Evolutionary conservation across 31 red algal species (phyloP).

Genomic region (Porphyra umbilicalis): DNA sequence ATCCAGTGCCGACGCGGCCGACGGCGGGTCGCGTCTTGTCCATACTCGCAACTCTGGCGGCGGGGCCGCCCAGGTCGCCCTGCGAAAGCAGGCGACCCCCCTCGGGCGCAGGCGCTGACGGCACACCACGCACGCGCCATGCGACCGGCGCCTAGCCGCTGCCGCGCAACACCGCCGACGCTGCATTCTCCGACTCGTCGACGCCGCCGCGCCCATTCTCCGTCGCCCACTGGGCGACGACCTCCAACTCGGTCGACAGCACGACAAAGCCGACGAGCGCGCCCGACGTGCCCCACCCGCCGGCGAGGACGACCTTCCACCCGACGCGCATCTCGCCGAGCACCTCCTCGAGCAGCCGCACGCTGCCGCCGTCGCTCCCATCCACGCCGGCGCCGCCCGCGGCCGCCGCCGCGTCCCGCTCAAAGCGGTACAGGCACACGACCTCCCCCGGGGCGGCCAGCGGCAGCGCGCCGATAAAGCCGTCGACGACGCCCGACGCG

Average conservation of each 20-base stretch:
- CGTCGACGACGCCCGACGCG: not conserved
- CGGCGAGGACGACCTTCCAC: not conserved
- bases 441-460: not conserved
- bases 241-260: not conserved
- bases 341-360: not conserved
- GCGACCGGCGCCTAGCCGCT: not conserved
- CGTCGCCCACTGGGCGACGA: not conserved
- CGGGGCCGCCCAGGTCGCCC: too few relatives aligned
- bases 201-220: not conserved
- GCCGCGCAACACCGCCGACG: not conserved
- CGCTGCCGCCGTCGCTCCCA: not conserved
- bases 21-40: too few relatives aligned
- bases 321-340: not conserved
- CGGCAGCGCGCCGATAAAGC: not conserved
- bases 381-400: not conserved
- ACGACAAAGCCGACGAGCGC: not conserved
- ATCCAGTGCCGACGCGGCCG: too few relatives aligned
- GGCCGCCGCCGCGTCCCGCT: not conserved
- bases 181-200: not conserved
- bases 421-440: not conserved
- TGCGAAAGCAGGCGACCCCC: too few relatives aligned
- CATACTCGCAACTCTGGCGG: too few relatives aligned
- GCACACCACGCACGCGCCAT: too few relatives aligned
- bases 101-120: too few relatives aligned
- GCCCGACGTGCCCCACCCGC: not conserved